Evolutionary conservation across 495 filamentous ascomycete genomes (phyloP), one percentile per base, ranked within the genome.

Genomic region (Tuber microsphaerosporum): DNA sequence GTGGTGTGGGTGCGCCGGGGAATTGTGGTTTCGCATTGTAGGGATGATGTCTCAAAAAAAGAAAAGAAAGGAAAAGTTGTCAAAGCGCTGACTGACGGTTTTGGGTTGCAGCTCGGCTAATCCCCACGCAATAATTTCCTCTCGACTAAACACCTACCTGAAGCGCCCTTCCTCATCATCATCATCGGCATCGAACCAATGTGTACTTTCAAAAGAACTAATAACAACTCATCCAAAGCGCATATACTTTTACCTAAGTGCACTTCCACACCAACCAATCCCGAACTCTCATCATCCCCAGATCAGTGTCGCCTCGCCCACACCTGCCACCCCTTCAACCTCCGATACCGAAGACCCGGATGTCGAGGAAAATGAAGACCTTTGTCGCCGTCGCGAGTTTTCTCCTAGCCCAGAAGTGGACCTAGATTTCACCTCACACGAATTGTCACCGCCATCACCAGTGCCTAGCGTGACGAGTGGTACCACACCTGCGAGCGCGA

Each of bases 201-300:
- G 95, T 83, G 94, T 97, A 7, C 83, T 98, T 70, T 92, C 91
- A 56, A 99, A 98, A 84, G 93, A 96, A 85, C 89, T 97, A 74
- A 91, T 97, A 81, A 89, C 92, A 43, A 91, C 94, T 51, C 94
- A 98, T 81, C 95, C 95, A 39, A 92, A 93, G 81, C 93, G 95
- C 85, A 93, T 97, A 73, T 99, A 97, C 85, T 99, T 94, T 84
- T 97, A 92, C 85, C 89, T 99, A 71, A 95, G 93, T 51, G 97
- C 92, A 12, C 89, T 86, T 76, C 90, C 92, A 71, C 92, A 90
- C 79, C 93, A 96, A 84, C 89, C 92, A 69, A 88, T 98, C 39
- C 94, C 94, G 1, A 90, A 65, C 56, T 65, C 56, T 31, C 56
- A 31, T 4, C 20, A 26, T 31, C 26, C 75, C 17, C 81, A 75